phyloP scores from a whole-genome alignment of 2,329 filamentous ascomycete species.

The Pseudopyricularia javanii region DNA sequence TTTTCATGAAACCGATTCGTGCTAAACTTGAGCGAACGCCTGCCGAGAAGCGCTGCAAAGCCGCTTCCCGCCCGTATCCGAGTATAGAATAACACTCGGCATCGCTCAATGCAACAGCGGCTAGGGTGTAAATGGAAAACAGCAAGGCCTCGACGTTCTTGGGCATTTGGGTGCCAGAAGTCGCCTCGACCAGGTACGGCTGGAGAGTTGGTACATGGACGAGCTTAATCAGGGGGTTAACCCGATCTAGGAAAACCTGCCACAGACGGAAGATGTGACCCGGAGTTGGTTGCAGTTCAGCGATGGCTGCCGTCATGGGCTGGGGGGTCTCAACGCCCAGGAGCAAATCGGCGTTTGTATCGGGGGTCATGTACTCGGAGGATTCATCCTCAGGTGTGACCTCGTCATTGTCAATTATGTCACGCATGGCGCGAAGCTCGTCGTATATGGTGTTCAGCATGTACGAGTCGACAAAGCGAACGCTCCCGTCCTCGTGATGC shows the following conservation, averaged over 20 bases:
- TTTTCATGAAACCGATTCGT: constrained; percentile 43
- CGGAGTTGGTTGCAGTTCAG: constrained; percentile 50
- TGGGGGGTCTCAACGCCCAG: constrained; percentile 27
- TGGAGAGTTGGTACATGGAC: constrained; percentile 63
- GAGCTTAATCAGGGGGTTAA: constrained; percentile 61
- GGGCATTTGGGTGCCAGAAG: constrained; percentile 38
- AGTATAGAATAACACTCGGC: constrained; percentile 42
- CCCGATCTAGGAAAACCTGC: constrained; percentile 62
- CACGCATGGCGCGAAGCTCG: constrained; percentile 47
- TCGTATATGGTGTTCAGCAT: constrained; percentile 41
- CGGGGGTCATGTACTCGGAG: constrained; percentile 28
- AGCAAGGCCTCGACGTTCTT: constrained; percentile 48
- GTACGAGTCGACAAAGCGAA: constrained; percentile 45
- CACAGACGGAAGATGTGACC: constrained; percentile 59
- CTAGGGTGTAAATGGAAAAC: constrained; percentile 54
- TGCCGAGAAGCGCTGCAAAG: constrained; percentile 36
- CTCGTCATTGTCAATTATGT: constrained; percentile 43
- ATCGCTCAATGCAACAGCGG: constrained; percentile 40
- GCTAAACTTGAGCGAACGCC: constrained; percentile 38
- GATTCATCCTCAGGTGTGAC: constrained; percentile 27
- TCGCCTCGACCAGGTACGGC: constrained; percentile 50
- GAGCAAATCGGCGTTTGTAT: constrained; percentile 38
- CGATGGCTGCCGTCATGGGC: constrained; percentile 18
- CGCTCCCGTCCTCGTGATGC: constrained; percentile 39
- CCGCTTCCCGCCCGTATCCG: constrained; percentile 34